Evolutionary conservation across 768 basidiomycete species (phyloP), one percentile per base, ranked within the genome.

Genomic region (Tricholoma matsutake): DNA sequence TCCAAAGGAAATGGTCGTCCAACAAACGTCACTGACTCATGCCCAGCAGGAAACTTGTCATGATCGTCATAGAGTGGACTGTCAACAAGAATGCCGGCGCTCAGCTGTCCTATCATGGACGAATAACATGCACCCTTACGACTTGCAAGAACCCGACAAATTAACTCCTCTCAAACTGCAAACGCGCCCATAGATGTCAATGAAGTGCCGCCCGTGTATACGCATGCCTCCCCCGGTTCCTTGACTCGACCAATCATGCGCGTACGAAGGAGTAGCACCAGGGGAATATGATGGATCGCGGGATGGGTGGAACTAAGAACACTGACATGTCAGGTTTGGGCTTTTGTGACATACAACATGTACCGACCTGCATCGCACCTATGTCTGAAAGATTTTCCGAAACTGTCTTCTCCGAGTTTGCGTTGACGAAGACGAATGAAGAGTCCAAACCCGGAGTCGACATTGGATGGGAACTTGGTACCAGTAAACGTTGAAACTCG

Each of bases 1-100:
- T 88, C 85, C 2, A 98, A 77, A 9, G 96, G 90, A 71, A 98
- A 98, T 0, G 97, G 97, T 18, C 94, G 79, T 10, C 91, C 91
- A 25, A 96, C 89, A 71, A 98, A 99, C 0, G 89, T 92, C 2
- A 94, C 86, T 1, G 77, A 72, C 53, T 83, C 76, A 57, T 84
- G 84, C 37, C 85, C 79, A 2, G 81, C 80, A 45, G 90, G 92
- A 66, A 93, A 94, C 2, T 78, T 74, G 58, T 81, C 81, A 59
- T 90, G 81, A 56, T 88, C 80, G 66, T 90, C 83, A 67, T 92
- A 84, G 10, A 76, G 74, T 28, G 92, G 91, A 10, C 92, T 94
- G 65, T 25, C 22, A 32, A 37, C 31, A 6, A 54, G 22, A 29
- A 18, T 34, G n/a, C n/a, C n/a, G 41, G 16, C 63, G 59, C 60